These are phyloP conservation scores for Dujonia santamariae DNA, from an alignment of 1,139 yeast genomes.

Conservation along the genomic window DNA sequence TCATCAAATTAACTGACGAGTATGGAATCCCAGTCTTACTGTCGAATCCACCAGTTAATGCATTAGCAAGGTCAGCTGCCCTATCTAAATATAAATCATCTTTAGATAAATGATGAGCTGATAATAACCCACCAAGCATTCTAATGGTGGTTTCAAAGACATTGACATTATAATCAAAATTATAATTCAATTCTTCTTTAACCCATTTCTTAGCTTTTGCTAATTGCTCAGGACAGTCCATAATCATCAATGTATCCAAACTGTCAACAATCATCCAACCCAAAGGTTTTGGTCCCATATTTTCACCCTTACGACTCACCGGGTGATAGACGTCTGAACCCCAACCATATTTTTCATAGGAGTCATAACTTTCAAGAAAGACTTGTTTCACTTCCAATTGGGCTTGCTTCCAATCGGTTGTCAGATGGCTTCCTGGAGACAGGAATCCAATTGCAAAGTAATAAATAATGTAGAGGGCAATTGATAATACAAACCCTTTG, in stretches of 20 bases:
- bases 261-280: conserved; percentile 97
- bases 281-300: conserved; percentile 79
- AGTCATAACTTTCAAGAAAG: conserved; percentile 76
- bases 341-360: conserved; percentile 78
- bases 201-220: conserved; percentile 74
- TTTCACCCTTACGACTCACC: conserved; percentile 55
- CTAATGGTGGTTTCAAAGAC: conserved; percentile 92
- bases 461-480: conserved; percentile 38
- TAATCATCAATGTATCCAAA: conserved; percentile 76
- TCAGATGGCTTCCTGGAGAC: conserved; percentile 6
- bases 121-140: conserved; percentile 87
- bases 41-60: conserved; percentile 65
- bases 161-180: conserved; percentile 70
- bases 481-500: conserved; percentile 38
- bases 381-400: conserved; percentile 59
- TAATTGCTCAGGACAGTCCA: conserved; percentile 72
- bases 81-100: conserved; percentile 73
- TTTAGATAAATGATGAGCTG: conserved; percentile 71
- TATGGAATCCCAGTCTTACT: conserved; percentile 70
- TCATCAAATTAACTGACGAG: conserved; percentile 68
- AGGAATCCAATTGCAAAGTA: conserved; percentile 11
- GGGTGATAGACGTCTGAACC: conserved; percentile 55
- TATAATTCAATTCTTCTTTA: conserved; percentile 43
- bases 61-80: conserved; percentile 71
- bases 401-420: conserved; percentile 37